Evolutionary conservation across 768 basidiomycete species (phyloP).

Genomic region (Arthromyces matolae): DNA sequence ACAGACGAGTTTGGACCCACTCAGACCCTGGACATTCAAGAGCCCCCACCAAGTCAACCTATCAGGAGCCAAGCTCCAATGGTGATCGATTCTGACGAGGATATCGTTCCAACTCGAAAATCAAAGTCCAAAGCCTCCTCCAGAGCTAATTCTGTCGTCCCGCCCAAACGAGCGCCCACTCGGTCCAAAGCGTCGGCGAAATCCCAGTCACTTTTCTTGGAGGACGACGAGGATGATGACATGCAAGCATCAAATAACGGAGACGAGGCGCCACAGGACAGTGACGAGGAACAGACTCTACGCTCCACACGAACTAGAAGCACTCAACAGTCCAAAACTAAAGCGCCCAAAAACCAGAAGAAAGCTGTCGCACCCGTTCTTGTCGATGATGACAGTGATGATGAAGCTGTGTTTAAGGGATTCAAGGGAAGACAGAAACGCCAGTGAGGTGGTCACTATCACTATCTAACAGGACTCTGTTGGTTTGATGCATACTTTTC

Average conservation of each 20-base stretch:
- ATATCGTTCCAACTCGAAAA: conserved; percentile 11
- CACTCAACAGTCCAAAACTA: conserved; percentile 20
- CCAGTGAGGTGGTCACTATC: not conserved
- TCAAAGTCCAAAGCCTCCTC: conserved; percentile 27
- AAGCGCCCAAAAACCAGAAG: conserved; percentile 23
- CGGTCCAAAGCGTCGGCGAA: conserved; percentile 28
- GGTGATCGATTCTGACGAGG: conserved; percentile 33
- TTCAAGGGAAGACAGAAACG: conserved; percentile 35
- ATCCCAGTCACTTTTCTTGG: conserved; percentile 47
- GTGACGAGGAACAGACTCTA: conserved; percentile 26
- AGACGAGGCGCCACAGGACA: conserved; percentile 18
- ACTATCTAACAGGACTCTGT: not conserved
- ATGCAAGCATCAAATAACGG: conserved; percentile 19
- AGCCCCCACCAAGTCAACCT: conserved; percentile 16
- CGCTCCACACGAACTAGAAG: conserved; percentile 23
- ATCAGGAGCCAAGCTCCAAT: conserved; percentile 21
- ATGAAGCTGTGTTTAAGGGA: conserved; percentile 67
- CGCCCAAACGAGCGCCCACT: conserved; percentile 17
- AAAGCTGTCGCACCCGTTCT: conserved; percentile 36
- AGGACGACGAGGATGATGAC: conserved; percentile 40
- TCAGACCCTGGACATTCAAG: conserved; percentile 16
- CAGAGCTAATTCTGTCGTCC: conserved; percentile 20
- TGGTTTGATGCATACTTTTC: no score
- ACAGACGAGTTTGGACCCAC: conserved; percentile 22
- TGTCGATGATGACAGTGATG: conserved; percentile 67